Evolutionary conservation across 345 rosid species (phyloP), one percentile per base, ranked within the genome.

Genomic region (Populus euphratica): DNA sequence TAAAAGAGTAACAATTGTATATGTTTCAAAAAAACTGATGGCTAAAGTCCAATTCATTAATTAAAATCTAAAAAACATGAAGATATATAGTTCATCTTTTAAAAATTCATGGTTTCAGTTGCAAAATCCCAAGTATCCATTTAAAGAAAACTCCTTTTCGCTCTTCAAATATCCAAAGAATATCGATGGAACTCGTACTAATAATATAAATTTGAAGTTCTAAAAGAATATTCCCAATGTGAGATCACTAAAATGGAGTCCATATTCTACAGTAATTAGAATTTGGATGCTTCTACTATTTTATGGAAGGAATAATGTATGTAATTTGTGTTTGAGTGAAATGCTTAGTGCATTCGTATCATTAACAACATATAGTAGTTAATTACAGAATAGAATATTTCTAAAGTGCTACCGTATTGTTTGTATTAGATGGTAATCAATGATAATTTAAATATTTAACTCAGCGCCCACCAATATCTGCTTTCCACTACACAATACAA

Each of bases 201-300:
- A 12, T 29, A 68, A 21, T 25, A 41, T 21, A 44, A 50, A 13
- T 8, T 27, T 2, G 41, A 0, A 5, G 29, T 10, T 31, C 11
- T 18, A 21, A 23, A n/a, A 36, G 27, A 73, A 61, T 38, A 68
- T 59, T 73, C 62, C 50, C 35, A 72, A 73, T 13, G 76, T 59
- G 49, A 59, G 14, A 2, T 38, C 35, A 39, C n/a, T 10, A 14
- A 39, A 9, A 12, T 38, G 7, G 31, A 43, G 18, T 2, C 35
- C 56, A 70, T 9, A 14, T 29, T 17, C 16, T 65, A 5, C 4
- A 14, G 14, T 11, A 33, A 33, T 33, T 18, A 65, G 10, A 65
- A 16, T 65, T 65, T 65, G 36, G 20, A 31, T 8, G 67, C 33
- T 62, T 62, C 23, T 62, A 14, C 31, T 23, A 11, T 27, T 10